Conservation (phyloP, 306 rosid genomes). For the Malus sylvestris region DNA sequence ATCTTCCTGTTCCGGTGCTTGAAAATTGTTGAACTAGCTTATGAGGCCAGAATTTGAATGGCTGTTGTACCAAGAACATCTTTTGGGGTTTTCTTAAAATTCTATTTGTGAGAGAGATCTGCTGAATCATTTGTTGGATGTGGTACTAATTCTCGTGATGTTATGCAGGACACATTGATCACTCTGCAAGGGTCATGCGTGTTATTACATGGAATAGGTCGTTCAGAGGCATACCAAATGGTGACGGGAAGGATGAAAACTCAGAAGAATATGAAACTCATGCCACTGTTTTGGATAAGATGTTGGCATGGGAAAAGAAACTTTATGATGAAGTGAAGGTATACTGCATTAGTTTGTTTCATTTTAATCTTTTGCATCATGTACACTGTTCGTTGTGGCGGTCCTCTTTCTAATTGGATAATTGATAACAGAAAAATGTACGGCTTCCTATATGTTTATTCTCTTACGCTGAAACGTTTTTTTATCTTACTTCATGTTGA, state of each 20-base stretch:
- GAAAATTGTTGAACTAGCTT: neutral
- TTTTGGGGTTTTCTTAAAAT: neutral
- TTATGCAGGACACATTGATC: conserved; percentile 72
- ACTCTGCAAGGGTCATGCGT: conserved; percentile 79
- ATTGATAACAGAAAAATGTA: neutral
- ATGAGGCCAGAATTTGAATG: neutral
- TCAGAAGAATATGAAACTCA: conserved; percentile 73
- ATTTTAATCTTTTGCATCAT: neutral
- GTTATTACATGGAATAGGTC: conserved; percentile 83
- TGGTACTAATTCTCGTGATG: neutral
- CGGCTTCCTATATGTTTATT: neutral
- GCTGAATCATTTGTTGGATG: neutral
- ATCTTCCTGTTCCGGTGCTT: neutral
- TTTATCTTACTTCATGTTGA: conserved; percentile 1
- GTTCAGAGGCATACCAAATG: conserved; percentile 57
- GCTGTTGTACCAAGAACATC: neutral
- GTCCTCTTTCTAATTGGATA: neutral
- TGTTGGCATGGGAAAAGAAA: conserved; percentile 92
- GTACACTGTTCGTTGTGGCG: neutral
- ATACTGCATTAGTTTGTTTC: neutral
- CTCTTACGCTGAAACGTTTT: neutral
- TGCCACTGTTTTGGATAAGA: conserved; percentile 79
- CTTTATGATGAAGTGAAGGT: conserved; percentile 92
- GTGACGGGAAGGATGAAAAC: conserved; percentile 71
- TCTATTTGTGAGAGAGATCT: neutral